These are phyloP conservation scores for Capsicum pubescens DNA, from an alignment of 257 asterid genomes.

Conservation along the genomic window DNA sequence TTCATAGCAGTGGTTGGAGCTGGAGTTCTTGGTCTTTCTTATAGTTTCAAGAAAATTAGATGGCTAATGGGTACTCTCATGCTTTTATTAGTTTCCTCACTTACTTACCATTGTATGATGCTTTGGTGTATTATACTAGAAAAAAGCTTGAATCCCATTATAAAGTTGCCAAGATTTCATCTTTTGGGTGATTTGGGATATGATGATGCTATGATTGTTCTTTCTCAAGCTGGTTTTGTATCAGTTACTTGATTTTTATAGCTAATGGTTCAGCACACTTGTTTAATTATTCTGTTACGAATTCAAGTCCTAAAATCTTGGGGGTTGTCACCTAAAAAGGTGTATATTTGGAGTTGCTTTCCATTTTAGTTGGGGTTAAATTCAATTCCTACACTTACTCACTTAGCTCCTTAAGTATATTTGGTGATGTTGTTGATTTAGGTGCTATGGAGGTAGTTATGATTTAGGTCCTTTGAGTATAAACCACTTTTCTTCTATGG, in stretches of 20 bases:
- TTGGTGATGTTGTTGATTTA: conserved; percentile 25
- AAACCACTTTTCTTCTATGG: neutral
- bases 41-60: neutral
- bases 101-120: conserved; percentile 21
- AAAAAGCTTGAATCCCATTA: conserved; percentile 18
- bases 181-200: conserved; percentile 26
- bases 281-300: neutral
- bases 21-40: too few relatives aligned
- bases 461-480: too few relatives aligned
- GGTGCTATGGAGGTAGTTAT: conserved; percentile 16
- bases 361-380: too few relatives aligned
- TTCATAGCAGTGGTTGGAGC: neutral
- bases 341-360: neutral
- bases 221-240: too few relatives aligned
- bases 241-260: conserved; percentile 10
- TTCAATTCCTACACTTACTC: too few relatives aligned
- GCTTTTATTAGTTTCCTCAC: conserved; percentile 2
- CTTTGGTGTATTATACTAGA: neutral
- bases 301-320: neutral
- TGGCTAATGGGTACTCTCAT: conserved; percentile 15
- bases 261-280: conserved; percentile 5
- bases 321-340: conserved; percentile 1
- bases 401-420: neutral
- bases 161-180: conserved; percentile 6
- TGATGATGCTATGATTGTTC: neutral